Conservation (phyloP, 805 yeast species). For the Yarrowia deformans region DNA sequence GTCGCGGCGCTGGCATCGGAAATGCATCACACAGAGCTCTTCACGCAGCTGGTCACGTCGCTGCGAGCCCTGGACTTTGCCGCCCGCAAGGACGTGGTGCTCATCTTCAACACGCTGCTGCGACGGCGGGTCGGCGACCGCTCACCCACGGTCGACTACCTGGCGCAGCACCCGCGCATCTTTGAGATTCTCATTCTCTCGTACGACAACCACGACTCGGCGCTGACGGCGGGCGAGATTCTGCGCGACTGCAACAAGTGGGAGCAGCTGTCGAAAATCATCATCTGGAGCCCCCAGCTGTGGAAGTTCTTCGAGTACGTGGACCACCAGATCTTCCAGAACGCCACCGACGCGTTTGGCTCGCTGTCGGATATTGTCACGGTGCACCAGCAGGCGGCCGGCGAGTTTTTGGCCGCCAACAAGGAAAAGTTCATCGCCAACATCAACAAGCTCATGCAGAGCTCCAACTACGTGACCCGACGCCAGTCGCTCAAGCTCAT, state of each 20-base stretch:
- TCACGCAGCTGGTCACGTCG: slow-evolving; percentile 65
- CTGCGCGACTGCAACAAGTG: slow-evolving; percentile 84
- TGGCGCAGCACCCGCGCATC: slow-evolving; percentile 70
- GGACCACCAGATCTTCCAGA: slow-evolving; percentile 79
- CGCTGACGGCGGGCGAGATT: slow-evolving; percentile 77
- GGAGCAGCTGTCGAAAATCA: slow-evolving; percentile 68
- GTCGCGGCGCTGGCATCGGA: slow-evolving; percentile 81
- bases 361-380: slow-evolving; percentile 76
- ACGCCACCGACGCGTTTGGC: slow-evolving; percentile 87
- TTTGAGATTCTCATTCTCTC: slow-evolving; percentile 68
- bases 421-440: slow-evolving; percentile 63
- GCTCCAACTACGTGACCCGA: slow-evolving; percentile 87
- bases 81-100: slow-evolving; percentile 80
- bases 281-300: slow-evolving; percentile 65
- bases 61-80: slow-evolving; percentile 83
- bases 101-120: slow-evolving; percentile 75
- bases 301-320: slow-evolving; percentile 88
- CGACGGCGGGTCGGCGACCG: slow-evolving; percentile 78
- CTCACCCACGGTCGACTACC: slow-evolving; percentile 86
- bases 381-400: slow-evolving; percentile 68
- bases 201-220: slow-evolving; percentile 76
- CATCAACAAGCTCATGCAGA: slow-evolving; percentile 74
- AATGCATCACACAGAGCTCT: slow-evolving; percentile 72
- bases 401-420: slow-evolving; percentile 70
- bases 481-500: slow-evolving; percentile 83